Evolutionary conservation across 768 basidiomycete species (phyloP).

Genomic region (Fistulinella prunicolor): DNA sequence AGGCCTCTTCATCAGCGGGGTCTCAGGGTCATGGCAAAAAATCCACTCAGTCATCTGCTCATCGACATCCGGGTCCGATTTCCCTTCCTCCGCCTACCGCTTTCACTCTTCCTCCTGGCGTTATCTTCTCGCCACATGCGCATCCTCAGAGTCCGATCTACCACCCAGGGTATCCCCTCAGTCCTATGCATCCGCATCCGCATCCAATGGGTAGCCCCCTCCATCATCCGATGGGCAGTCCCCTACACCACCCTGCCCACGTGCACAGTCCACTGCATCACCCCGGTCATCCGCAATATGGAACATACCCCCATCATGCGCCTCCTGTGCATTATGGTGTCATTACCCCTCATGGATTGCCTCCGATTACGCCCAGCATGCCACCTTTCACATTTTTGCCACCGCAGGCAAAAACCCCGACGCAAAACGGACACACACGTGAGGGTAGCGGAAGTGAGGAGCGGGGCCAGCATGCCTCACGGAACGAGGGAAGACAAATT

Average conservation of each 20-base stretch:
- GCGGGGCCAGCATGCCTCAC: background rate
- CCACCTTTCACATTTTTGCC: slow-evolving; percentile 87
- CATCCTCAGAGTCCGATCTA: slow-evolving; percentile 40
- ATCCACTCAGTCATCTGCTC: slow-evolving; percentile 28
- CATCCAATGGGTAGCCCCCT: slow-evolving; percentile 37
- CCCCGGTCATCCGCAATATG: slow-evolving; percentile 29
- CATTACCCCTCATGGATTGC: slow-evolving; percentile 77
- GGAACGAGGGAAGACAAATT: slow-evolving; percentile 6
- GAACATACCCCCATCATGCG: slow-evolving; percentile 23
- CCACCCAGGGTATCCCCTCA: slow-evolving; percentile 35
- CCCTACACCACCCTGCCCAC: slow-evolving; percentile 31
- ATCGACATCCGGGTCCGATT: slow-evolving; percentile 69
- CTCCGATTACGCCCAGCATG: slow-evolving; percentile 96
- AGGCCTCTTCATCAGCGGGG: slow-evolving; percentile 6
- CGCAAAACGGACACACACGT: slow-evolving; percentile 16
- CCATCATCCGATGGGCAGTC: slow-evolving; percentile 37
- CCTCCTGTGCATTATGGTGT: slow-evolving; percentile 30
- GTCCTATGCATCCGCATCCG: slow-evolving; percentile 25
- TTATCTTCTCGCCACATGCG: slow-evolving; percentile 32
- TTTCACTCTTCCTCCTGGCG: slow-evolving; percentile 40
- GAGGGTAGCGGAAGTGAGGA: slow-evolving; percentile 5
- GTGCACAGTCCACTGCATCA: slow-evolving; percentile 32
- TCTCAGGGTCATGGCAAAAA: slow-evolving; percentile 17
- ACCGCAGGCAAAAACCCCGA: slow-evolving; percentile 35
- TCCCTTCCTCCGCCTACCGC: slow-evolving; percentile 58